Percentiles rank a stretch among this genome's conserved stretches.
Evolutionary conservation across 2,329 filamentous ascomycete genomes (phyloP).

Genomic region (Hymenoscyphus linearis): DNA sequence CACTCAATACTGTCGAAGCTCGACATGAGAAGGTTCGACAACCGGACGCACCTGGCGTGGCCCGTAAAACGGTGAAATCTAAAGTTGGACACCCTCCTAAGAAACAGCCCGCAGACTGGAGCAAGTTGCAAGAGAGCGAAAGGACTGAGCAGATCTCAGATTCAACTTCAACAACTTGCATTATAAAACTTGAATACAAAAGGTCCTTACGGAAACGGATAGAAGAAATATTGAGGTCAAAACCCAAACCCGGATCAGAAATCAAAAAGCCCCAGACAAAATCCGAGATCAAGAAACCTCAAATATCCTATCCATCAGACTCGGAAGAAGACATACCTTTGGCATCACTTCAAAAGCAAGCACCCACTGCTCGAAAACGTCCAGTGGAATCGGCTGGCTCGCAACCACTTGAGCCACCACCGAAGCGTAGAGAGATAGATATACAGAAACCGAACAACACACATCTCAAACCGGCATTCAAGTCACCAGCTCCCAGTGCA

Average conservation of each 20-base stretch:
- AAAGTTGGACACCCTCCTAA: conserved; percentile 31
- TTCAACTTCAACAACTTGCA: conserved; percentile 2
- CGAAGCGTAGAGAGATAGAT: conserved; percentile 34
- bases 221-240: conserved; percentile 24
- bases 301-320: conserved; percentile 5
- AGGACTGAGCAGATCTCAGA: conserved; percentile 3
- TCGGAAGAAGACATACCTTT: conserved; percentile 34
- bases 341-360: conserved; percentile 32
- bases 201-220: conserved; percentile 25
- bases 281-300: neutral
- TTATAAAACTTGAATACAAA: conserved; percentile 31
- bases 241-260: conserved; percentile 16
- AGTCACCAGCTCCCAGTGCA: conserved; percentile 29
- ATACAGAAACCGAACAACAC: conserved; percentile 32
- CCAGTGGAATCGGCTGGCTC: conserved; percentile 20
- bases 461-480: conserved; percentile 32
- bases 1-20: conserved; percentile 27
- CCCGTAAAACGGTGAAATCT: conserved; percentile 27
- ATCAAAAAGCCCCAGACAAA: conserved; percentile 18
- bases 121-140: conserved; percentile 14
- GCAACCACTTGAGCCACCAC: conserved; percentile 26
- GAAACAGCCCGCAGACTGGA: conserved; percentile 20
- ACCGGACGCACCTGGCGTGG: conserved; percentile 30
- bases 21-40: conserved; percentile 30
- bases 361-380: conserved; percentile 25